These are phyloP conservation scores for Mycena sp. DNA, from an alignment of 1,284 basidiomycete species.

Conservation along the genomic window DNA sequence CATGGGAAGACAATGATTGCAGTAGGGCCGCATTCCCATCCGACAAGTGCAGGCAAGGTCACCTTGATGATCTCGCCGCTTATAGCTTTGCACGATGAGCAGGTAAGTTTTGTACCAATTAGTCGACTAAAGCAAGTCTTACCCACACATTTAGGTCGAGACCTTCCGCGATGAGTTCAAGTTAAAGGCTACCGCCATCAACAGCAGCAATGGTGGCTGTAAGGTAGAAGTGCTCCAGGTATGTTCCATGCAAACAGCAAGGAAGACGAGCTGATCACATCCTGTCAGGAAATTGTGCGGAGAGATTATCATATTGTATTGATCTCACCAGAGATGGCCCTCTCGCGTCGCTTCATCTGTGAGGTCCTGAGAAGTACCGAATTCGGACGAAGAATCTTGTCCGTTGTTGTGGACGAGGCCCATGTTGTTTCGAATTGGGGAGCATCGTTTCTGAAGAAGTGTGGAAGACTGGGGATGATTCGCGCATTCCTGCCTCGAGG, in stretches of 20 bases:
- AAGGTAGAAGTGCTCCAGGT: no score
- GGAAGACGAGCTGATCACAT: conserved; percentile 28
- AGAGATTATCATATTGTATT: conserved; percentile 47
- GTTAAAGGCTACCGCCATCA: no score
- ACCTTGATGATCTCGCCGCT: no score
- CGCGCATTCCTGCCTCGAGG: conserved; percentile 44
- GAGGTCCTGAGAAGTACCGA: conserved; percentile 41
- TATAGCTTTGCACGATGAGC: no score
- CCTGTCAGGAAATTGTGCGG: conserved; percentile 44
- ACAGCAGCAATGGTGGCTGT: no score
- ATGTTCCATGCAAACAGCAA: no score
- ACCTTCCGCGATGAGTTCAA: no score
- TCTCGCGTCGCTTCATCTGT: no score
- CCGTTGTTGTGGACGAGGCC: conserved; percentile 49
- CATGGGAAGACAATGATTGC: conserved; percentile 42
- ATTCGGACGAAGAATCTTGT: conserved; percentile 38
- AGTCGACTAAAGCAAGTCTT: no score
- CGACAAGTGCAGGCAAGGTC: no score
- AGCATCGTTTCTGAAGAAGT: conserved; percentile 49
- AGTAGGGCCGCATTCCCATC: conserved; percentile 44
- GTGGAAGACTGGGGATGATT: conserved; percentile 44
- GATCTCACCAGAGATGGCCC: conserved; percentile 51
- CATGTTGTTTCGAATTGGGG: conserved; percentile 54
- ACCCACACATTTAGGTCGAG: no score
- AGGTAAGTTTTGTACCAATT: no score